These are phyloP conservation scores for Tolypocladium tropicale DNA, from an alignment of 2,329 filamentous ascomycete species.

Conservation along the genomic window DNA sequence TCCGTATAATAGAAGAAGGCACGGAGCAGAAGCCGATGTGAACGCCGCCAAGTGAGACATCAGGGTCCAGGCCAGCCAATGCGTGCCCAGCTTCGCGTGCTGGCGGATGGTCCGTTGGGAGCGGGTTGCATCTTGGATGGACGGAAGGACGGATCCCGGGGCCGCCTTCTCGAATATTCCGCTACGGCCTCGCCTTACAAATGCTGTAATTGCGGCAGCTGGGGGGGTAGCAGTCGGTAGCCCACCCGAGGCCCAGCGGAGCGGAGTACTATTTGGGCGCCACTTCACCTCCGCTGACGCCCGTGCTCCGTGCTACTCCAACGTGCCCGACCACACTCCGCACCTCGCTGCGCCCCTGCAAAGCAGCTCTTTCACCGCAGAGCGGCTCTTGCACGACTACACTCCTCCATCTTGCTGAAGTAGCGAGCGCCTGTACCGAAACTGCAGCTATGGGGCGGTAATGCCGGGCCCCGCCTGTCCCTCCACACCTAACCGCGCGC, in stretches of 20 bases:
- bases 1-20: too few relatives aligned
- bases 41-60: neutral
- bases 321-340: neutral
- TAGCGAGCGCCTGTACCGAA: neutral
- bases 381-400: neutral
- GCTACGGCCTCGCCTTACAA: neutral
- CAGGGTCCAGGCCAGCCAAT: neutral
- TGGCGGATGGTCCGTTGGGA: too few relatives aligned
- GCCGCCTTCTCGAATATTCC: neutral
- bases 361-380: neutral
- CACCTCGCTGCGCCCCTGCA: neutral
- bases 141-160: too few relatives aligned
- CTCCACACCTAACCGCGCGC: neutral
- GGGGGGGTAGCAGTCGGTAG: neutral
- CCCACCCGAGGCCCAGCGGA: neutral
- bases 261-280: neutral
- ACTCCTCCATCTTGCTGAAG: neutral
- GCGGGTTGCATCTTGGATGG: too few relatives aligned
- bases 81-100: too few relatives aligned
- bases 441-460: neutral
- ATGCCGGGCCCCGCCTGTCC: neutral
- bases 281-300: neutral
- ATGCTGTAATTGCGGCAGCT: neutral
- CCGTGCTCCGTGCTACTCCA: neutral
- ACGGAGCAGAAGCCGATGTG: neutral